Percentiles rank a stretch among this genome's conserved stretches.
Evolutionary conservation across 2,329 filamentous ascomycete species (phyloP).

Genomic region (Nectriaceae sp.): DNA sequence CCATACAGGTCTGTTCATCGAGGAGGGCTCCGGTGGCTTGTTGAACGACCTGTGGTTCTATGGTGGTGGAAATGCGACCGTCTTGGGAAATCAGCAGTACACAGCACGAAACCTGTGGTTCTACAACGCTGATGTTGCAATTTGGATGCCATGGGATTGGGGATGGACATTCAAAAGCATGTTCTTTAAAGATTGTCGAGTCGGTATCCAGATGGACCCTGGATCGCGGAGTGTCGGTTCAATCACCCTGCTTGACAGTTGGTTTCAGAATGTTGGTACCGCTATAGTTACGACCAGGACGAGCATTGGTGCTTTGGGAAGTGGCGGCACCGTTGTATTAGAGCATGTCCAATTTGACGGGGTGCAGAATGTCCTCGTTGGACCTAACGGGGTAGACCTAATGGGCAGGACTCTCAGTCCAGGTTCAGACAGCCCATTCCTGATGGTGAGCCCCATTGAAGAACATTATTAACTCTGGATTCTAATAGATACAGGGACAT

Average conservation of each 20-base stretch:
- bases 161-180: constrained; percentile 73
- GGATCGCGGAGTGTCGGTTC: constrained; percentile 65
- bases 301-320: constrained; percentile 32
- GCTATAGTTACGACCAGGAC: constrained; percentile 66
- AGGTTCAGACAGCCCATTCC: constrained; percentile 17
- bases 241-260: constrained; percentile 73
- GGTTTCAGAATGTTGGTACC: constrained; percentile 64
- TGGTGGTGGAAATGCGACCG: constrained; percentile 63
- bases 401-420: constrained; percentile 11
- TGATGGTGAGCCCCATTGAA: constrained; percentile 23
- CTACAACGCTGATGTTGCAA: constrained; percentile 63
- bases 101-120: constrained; percentile 70
- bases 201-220: constrained; percentile 67
- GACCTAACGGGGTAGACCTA: constrained; percentile 20
- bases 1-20: constrained; percentile 62
- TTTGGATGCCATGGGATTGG: constrained; percentile 77
- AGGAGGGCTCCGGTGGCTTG: constrained; percentile 66
- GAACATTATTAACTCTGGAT: not conserved
- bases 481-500: constrained; percentile 26
- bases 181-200: constrained; percentile 60
- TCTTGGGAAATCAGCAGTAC: constrained; percentile 69
- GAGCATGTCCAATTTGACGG: constrained; percentile 48
- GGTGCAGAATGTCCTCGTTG: constrained; percentile 33
- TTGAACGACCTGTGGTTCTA: constrained; percentile 71
- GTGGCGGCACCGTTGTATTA: constrained; percentile 46